phyloP scores from a whole-genome alignment of 495 filamentous ascomycete genomes.

The Aspergillus saccharolyticus region DNA sequence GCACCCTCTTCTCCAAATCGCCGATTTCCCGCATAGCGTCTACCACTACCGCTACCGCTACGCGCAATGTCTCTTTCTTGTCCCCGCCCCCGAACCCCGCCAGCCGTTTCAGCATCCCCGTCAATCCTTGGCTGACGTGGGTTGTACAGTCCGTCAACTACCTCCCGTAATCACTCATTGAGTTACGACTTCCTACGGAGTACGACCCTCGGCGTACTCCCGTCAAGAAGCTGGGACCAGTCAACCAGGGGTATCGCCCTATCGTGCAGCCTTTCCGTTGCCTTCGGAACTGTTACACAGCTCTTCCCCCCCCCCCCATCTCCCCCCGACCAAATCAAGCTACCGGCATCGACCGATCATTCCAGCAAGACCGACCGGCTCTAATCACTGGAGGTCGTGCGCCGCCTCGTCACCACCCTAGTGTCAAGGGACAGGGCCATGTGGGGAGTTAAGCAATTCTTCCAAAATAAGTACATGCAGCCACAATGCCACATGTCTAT shows the following conservation, averaged over 20 bases:
- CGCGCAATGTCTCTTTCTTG: no score
- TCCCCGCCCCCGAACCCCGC: neutral
- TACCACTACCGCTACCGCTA: no score
- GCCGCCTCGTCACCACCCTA: neutral
- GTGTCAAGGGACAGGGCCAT: neutral
- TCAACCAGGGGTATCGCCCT: neutral
- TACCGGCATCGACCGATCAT: neutral
- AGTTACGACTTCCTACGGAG: no score
- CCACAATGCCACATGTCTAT: neutral
- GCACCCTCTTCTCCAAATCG: no score
- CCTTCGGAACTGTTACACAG: neutral
- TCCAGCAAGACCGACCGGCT: no score
- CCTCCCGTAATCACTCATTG: no score
- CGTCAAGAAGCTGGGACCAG: neutral
- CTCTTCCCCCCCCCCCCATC: neutral
- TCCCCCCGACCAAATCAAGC: neutral
- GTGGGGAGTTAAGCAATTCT: neutral
- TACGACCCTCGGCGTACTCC: no score
- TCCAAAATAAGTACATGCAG: constrained; percentile 2
- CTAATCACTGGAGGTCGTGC: neutral
- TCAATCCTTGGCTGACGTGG: constrained; percentile 25
- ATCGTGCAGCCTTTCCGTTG: neutral
- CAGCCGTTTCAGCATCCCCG: constrained; percentile 4
- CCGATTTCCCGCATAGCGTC: no score
- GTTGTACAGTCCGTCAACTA: neutral